phyloP scores from a whole-genome alignment of 116 monocot genomes.

The Papilionanthe hybrid region DNA sequence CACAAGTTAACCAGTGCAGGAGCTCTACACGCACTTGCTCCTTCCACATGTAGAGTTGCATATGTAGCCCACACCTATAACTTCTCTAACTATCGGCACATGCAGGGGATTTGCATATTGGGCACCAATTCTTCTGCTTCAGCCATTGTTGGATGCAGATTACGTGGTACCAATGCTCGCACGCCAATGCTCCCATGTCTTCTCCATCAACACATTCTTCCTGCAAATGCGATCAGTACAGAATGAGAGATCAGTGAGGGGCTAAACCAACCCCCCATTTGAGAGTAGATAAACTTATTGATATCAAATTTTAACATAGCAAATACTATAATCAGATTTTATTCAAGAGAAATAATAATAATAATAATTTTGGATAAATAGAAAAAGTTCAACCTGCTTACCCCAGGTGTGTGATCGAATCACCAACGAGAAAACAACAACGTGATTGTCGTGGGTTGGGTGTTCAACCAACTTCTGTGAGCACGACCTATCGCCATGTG shows the following conservation, averaged over 20 bases:
- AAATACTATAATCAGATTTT: too few relatives aligned
- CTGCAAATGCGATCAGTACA: neutral
- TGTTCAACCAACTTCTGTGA: too few relatives aligned
- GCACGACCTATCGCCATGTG: too few relatives aligned
- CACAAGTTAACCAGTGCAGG: neutral
- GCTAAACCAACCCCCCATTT: too few relatives aligned
- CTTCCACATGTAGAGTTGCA: too few relatives aligned
- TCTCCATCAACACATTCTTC: constrained; percentile 23
- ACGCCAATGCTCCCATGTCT: constrained; percentile 12
- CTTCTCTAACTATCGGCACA: neutral
- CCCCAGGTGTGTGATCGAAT: neutral
- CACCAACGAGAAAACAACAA: neutral
- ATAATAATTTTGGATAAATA: too few relatives aligned
- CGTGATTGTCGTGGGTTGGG: too few relatives aligned
- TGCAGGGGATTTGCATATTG: constrained; percentile 22
- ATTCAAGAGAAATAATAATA: too few relatives aligned
- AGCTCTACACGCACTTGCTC: too few relatives aligned
- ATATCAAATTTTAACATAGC: too few relatives aligned
- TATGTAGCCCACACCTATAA: too few relatives aligned
- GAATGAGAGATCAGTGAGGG: neutral
- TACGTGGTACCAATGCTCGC: constrained; percentile 18
- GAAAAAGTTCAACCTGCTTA: neutral
- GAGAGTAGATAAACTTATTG: too few relatives aligned
- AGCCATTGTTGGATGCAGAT: constrained; percentile 23
- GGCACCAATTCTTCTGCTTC: constrained; percentile 23